Evolutionary conservation across 1,139 yeast genomes (phyloP).

Genomic region (Lodderomyces pseudojiufengensis): DNA sequence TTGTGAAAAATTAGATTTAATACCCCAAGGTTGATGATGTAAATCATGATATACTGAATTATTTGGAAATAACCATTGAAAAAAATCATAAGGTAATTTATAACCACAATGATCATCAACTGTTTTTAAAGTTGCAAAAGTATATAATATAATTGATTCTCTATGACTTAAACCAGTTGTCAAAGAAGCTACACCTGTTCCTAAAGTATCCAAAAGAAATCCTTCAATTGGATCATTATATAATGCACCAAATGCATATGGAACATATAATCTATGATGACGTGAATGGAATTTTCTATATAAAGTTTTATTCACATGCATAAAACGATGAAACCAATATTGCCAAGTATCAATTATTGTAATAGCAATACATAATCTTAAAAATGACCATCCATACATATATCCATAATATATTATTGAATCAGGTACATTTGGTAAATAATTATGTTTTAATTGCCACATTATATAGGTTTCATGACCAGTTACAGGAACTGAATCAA

Average conservation of each 20-base stretch:
- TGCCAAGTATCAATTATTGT: constrained; percentile 91
- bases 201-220: constrained; percentile 82
- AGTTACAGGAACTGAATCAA: constrained; percentile 64
- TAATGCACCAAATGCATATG: constrained; percentile 94
- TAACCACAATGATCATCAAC: constrained; percentile 99
- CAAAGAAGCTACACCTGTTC: constrained; percentile 80
- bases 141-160: constrained; percentile 69
- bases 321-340: constrained; percentile 77
- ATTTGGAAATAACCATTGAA: constrained; percentile 88
- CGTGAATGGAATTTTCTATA: constrained; percentile 86
- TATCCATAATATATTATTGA: constrained; percentile 45
- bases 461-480: constrained; percentile 69
- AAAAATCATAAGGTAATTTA: constrained; percentile 83
- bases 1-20: constrained; percentile 91
- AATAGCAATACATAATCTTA: constrained; percentile 61
- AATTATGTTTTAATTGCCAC: constrained; percentile 57
- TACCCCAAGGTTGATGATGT: constrained; percentile 95
- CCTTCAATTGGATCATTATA: constrained; percentile 95
- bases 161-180: constrained; percentile 65
- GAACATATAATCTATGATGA: constrained; percentile 91
- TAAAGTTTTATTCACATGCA: constrained; percentile 77
- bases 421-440: constrained; percentile 39
- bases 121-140: constrained; percentile 90
- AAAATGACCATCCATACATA: constrained; percentile 56
- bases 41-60: constrained; percentile 95